A percentile compares a stretch with the other conserved stretches of the same genome.
phyloP scores from a whole-genome alignment of 768 basidiomycete species.

The Hydnum rufescens region DNA sequence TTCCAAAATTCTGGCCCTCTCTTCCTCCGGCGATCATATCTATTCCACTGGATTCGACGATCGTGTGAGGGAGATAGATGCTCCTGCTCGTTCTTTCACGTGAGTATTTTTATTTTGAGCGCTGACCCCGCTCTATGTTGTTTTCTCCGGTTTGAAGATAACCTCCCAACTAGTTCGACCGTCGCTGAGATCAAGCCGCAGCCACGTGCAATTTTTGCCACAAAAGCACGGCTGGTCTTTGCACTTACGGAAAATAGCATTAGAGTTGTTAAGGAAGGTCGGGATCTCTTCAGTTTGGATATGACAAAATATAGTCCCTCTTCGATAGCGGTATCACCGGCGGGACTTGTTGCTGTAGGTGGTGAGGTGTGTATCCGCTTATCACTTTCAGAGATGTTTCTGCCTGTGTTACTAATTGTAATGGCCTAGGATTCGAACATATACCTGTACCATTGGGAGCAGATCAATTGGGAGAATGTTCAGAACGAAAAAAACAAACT shows the following conservation, averaged over 20 bases:
- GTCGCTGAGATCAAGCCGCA: too few relatives aligned
- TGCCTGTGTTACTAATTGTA: not conserved
- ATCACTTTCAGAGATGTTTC: conserved; percentile 1
- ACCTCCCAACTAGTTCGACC: too few relatives aligned
- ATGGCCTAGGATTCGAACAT: conserved; percentile 48
- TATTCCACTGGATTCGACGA: conserved; percentile 74
- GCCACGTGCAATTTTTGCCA: too few relatives aligned
- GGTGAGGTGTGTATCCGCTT: conserved; percentile 36
- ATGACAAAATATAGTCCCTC: too few relatives aligned
- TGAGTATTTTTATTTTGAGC: too few relatives aligned
- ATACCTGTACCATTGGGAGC: conserved; percentile 52
- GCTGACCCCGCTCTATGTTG: not conserved
- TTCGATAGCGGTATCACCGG: conserved; percentile 31
- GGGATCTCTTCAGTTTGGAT: too few relatives aligned
- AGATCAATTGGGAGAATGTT: conserved; percentile 31
- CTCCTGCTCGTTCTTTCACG: conserved; percentile 26
- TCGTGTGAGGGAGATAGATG: conserved; percentile 42
- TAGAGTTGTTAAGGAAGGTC: too few relatives aligned
- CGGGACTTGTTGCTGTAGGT: conserved; percentile 41
- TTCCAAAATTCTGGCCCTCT: conserved; percentile 45
- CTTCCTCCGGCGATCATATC: conserved; percentile 25
- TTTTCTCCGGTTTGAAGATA: too few relatives aligned
- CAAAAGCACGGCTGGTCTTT: too few relatives aligned
- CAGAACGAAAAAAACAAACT: too few relatives aligned
- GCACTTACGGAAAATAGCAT: too few relatives aligned